Evolutionary conservation across 805 yeast species (phyloP).

Genomic region (Starmerella riodocensis): DNA sequence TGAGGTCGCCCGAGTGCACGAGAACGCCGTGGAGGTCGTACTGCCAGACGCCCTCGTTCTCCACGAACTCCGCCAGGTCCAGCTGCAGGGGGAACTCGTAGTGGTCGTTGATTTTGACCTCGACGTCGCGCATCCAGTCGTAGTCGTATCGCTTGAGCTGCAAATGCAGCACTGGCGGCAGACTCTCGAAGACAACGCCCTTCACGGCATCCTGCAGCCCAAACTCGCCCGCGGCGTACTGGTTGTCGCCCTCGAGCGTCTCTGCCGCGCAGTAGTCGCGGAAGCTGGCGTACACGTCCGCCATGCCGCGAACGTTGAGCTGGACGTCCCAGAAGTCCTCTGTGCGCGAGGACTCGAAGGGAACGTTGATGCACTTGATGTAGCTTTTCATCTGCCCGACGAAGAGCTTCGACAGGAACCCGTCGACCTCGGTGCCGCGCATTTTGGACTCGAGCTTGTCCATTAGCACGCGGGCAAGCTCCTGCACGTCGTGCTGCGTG

Average conservation of each 20-base stretch:
- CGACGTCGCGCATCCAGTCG: constrained; percentile 75
- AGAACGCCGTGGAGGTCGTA: constrained; percentile 85
- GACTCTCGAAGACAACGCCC: constrained; percentile 81
- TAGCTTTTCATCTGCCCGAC: constrained; percentile 96
- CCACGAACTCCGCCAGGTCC: constrained; percentile 68
- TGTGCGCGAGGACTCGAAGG: constrained; percentile 77
- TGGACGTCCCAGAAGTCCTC: constrained; percentile 99
- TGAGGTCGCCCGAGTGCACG: constrained; percentile 90
- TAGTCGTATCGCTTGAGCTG: constrained; percentile 92
- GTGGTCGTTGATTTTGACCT: constrained; percentile 83
- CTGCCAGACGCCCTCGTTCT: constrained; percentile 48
- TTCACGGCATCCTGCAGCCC: constrained; percentile 94
- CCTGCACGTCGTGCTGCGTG: constrained; percentile 97
- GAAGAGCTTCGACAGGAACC: constrained; percentile 63
- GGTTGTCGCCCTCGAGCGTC: constrained; percentile 84
- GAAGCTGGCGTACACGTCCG: constrained; percentile 60
- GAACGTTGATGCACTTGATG: constrained; percentile 83
- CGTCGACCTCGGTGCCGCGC: constrained; percentile 77
- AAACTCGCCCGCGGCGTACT: constrained; percentile 77
- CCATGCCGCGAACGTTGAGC: constrained; percentile 75
- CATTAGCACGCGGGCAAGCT: constrained; percentile 86
- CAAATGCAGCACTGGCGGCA: constrained; percentile 86
- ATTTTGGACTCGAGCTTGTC: constrained; percentile 80
- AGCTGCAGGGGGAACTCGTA: constrained; percentile 78
- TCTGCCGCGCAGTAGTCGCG: constrained; percentile 80